Evolutionary conservation across 2,329 filamentous ascomycete genomes (phyloP).

Genomic region (Trichoderma citrinoviride): DNA sequence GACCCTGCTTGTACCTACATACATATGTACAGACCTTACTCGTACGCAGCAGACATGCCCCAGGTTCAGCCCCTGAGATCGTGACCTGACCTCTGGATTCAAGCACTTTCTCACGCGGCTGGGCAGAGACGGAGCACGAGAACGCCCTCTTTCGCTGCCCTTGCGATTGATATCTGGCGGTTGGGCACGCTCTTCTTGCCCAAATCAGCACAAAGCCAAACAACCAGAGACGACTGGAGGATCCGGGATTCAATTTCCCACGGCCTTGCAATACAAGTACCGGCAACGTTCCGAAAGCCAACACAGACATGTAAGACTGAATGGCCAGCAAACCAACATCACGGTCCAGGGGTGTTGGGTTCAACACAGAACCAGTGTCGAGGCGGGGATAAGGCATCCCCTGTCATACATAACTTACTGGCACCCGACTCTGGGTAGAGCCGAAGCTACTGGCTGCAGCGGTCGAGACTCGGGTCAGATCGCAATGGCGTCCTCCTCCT

Average conservation of each 20-base stretch:
- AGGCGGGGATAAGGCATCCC: neutral
- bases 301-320: neutral
- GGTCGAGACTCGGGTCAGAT: neutral
- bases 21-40: no score
- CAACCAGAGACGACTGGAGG: neutral
- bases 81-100: neutral
- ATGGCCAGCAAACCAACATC: neutral
- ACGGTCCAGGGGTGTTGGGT: neutral
- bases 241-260: neutral
- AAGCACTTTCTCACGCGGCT: neutral
- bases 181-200: neutral
- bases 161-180: neutral
- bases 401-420: neutral
- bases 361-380: neutral
- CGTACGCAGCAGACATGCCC: neutral
- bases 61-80: conserved; percentile 1
- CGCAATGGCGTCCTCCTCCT: neutral
- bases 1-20: no score
- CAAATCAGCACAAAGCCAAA: neutral
- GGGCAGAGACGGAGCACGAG: neutral
- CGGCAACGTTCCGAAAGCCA: neutral
- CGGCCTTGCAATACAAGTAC: neutral
- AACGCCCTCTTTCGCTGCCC: neutral
- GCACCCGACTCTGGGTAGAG: neutral
- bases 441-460: neutral